Base-by-base conservation (phyloP, 805 yeast species). In the Vanderwaltozyma verrucispora region DNA sequence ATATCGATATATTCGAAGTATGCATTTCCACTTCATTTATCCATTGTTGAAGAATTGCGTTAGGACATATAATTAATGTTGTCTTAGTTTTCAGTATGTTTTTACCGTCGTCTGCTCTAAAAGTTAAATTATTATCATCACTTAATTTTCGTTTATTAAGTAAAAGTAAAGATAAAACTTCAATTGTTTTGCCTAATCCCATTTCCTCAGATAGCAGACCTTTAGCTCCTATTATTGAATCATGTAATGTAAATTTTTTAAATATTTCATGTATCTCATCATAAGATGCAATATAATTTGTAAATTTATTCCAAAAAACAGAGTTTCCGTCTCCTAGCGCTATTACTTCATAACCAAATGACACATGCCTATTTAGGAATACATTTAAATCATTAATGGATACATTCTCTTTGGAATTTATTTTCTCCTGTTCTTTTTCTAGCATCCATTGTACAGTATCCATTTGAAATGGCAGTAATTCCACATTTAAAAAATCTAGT, bases 171-270 rank as follows among this genome's bases (percentile, higher is more conserved):
- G 94, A 67, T 2, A 84, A 65, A 12, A 87, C 66, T 54, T 92
- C 98, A 4, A 92, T 77, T 0, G 98, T 89, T 53, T 92, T 92
- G 0, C 98, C 98, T 7, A 92, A 68, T 0, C 98, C 98, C 98
- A 92, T 92, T 58, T 92, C 98, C 51, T 89, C 98, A 1, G 92
- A 81, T 25, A 92, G 57, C 7, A 92, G 62, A 0, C 94, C 96
- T 35, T 69, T 46, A 3, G 58, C 57, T 7, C 52, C 46, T 25
- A 31, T 23, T 18, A 14, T 15, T 9, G 15, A 15, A 18, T 28
- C 25, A 9, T 28, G 14, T 5, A 36, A 18, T 10, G 23, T 15
- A 5, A 41, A 36, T 4, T 32, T 25, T 12, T 32, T 31, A 31
- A 42, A 45, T 9, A 56, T 30, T 11, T 39, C 26, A 23, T 39